Evolutionary conservation across 169 alveolate species (phyloP).

Genomic region (Babesia bovis): DNA sequence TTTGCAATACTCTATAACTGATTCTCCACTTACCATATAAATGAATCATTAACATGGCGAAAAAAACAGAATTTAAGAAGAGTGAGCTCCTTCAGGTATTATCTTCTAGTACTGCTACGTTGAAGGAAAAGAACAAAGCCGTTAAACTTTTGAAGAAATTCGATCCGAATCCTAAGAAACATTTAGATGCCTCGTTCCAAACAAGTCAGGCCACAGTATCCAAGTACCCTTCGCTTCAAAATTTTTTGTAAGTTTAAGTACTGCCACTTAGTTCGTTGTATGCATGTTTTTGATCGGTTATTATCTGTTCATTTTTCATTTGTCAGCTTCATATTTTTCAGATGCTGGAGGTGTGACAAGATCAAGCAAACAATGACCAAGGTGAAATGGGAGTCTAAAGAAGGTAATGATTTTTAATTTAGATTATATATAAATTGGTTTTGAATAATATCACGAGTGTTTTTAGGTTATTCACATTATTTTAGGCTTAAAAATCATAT

Average conservation of each 20-base stretch:
- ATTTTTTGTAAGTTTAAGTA: slow-evolving; percentile 58
- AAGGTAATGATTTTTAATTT: slow-evolving; percentile 52
- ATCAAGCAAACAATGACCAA: slow-evolving; percentile 77
- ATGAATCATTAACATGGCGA: slow-evolving; percentile 70
- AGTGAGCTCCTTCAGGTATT: slow-evolving; percentile 71
- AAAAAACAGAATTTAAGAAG: slow-evolving; percentile 70
- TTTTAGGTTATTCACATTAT: background rate
- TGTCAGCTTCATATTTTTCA: background rate
- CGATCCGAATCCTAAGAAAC: slow-evolving; percentile 78
- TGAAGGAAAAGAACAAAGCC: slow-evolving; percentile 74
- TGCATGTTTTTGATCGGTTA: background rate
- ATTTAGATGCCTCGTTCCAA: slow-evolving; percentile 72
- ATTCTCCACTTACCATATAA: no score
- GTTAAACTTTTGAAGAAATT: slow-evolving; percentile 73
- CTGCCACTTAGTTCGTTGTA: background rate
- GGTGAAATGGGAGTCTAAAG: slow-evolving; percentile 75
- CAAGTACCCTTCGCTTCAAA: slow-evolving; percentile 69
- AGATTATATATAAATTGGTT: background rate
- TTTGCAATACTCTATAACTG: no score
- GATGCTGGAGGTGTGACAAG: slow-evolving; percentile 81
- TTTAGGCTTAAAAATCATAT: slow-evolving; percentile 55
- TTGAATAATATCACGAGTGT: background rate
- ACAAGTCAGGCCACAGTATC: slow-evolving; percentile 68
- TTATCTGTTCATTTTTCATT: background rate
- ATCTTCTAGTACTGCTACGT: slow-evolving; percentile 53